Conservation (phyloP, 768 basidiomycete genomes). For the Suillus subluteus region DNA sequence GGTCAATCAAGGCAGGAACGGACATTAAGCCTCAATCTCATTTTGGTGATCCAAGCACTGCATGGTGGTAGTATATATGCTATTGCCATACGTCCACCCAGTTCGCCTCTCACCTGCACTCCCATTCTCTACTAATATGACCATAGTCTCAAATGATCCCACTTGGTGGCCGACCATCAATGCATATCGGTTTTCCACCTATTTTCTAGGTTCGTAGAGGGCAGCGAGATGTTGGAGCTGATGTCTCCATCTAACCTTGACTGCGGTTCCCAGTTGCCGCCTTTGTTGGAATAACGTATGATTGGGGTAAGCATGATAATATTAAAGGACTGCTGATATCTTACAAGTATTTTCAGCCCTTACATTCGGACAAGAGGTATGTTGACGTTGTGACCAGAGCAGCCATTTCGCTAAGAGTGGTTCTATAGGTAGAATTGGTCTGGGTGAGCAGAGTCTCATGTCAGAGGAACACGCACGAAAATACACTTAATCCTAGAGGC, state of each 20-base stretch:
- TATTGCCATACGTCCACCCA: background rate
- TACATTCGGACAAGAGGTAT: background rate
- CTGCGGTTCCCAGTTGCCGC: background rate
- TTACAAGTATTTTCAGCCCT: background rate
- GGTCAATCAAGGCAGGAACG: background rate
- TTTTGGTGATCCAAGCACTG: background rate
- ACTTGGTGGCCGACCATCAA: background rate
- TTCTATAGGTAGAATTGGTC: background rate
- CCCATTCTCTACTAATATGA: background rate
- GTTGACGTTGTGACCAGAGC: background rate
- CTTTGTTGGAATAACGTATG: background rate
- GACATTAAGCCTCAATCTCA: background rate
- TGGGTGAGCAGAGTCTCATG: background rate
- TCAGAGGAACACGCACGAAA: background rate
- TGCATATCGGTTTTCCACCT: background rate
- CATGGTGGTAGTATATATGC: background rate
- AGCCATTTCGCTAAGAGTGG: background rate
- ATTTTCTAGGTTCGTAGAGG: background rate
- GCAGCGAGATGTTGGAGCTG: background rate
- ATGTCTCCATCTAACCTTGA: background rate
- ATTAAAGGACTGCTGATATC: background rate
- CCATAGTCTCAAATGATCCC: background rate
- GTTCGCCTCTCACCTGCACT: background rate
- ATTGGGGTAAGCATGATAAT: background rate
- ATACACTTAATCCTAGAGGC: background rate